These are phyloP conservation scores for Pichia nanzhaoensis DNA, from an alignment of 805 yeast genomes.

Conservation along the genomic window DNA sequence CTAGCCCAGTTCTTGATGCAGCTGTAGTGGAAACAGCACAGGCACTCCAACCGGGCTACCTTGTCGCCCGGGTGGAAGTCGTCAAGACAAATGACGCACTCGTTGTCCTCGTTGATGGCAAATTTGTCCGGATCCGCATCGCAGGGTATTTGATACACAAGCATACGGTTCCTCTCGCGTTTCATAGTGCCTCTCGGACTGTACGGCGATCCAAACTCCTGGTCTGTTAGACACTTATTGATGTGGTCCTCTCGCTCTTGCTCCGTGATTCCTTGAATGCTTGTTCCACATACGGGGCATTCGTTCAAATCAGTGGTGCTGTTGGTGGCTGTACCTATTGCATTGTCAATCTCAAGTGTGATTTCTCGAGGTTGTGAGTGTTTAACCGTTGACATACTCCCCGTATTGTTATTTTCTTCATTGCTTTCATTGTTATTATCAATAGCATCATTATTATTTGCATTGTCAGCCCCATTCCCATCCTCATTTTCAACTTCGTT, in stretches of 20 bases:
- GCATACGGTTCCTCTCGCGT: slow-evolving; percentile 69
- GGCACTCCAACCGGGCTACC: slow-evolving; percentile 87
- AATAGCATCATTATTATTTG: neutral
- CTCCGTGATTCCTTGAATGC: slow-evolving; percentile 17
- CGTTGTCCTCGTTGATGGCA: slow-evolving; percentile 42
- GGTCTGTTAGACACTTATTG: slow-evolving; percentile 52
- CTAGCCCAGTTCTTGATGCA: slow-evolving; percentile 92
- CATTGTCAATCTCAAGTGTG: slow-evolving; percentile 6
- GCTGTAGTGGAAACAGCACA: slow-evolving; percentile 86
- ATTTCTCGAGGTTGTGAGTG: slow-evolving; percentile 14
- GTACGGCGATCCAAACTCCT: slow-evolving; percentile 57
- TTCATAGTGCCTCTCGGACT: slow-evolving; percentile 17
- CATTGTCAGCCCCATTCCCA: neutral
- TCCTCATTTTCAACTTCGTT: neutral
- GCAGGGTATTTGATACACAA: slow-evolving; percentile 58
- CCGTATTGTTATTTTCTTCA: neutral
- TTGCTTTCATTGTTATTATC: neutral
- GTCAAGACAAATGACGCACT: slow-evolving; percentile 93
- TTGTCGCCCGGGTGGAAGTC: slow-evolving; percentile 79
- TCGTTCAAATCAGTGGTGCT: slow-evolving; percentile 26
- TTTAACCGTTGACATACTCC: slow-evolving; percentile 3
- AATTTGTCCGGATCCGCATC: slow-evolving; percentile 26
- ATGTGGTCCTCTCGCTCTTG: slow-evolving; percentile 58
- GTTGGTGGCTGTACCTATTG: neutral
- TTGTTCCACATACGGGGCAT: slow-evolving; percentile 40